These are phyloP conservation scores for Solanum chacoense DNA, from an alignment of 305 asterid genomes.

Conservation along the genomic window DNA sequence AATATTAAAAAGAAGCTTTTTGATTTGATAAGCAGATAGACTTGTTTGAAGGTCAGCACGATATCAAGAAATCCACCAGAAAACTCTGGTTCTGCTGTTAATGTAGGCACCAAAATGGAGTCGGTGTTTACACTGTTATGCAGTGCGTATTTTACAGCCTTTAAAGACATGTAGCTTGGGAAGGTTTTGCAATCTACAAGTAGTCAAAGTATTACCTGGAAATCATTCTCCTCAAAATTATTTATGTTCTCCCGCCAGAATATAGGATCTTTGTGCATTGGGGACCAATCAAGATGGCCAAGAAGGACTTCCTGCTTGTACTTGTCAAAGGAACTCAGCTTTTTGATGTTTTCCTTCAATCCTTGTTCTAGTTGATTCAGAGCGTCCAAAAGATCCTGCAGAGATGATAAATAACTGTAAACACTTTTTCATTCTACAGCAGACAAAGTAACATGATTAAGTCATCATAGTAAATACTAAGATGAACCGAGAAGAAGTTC, in stretches of 20 bases:
- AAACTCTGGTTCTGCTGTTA: background rate
- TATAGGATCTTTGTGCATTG: constrained; percentile 82
- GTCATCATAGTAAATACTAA: background rate
- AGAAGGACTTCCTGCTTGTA: constrained; percentile 90
- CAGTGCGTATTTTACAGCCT: background rate
- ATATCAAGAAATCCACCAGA: background rate
- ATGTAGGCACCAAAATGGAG: background rate
- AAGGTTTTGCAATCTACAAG: background rate
- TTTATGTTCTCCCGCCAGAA: constrained; percentile 81
- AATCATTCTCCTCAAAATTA: constrained; percentile 75
- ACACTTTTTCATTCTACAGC: background rate
- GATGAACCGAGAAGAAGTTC: background rate
- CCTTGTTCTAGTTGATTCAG: constrained; percentile 79
- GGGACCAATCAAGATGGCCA: constrained; percentile 93
- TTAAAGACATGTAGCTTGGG: background rate
- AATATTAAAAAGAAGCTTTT: background rate
- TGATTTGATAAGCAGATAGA: background rate
- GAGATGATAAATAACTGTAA: background rate
- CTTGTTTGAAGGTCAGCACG: background rate
- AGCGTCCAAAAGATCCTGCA: constrained; percentile 77
- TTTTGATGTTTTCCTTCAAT: constrained; percentile 60
- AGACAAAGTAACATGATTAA: background rate
- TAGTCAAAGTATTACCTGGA: constrained; percentile 45
- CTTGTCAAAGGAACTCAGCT: constrained; percentile 72
- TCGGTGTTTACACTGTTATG: background rate